Evolutionary conservation across 2,329 filamentous ascomycete species (phyloP).

Genomic region (Hymenoscyphus scutula): DNA sequence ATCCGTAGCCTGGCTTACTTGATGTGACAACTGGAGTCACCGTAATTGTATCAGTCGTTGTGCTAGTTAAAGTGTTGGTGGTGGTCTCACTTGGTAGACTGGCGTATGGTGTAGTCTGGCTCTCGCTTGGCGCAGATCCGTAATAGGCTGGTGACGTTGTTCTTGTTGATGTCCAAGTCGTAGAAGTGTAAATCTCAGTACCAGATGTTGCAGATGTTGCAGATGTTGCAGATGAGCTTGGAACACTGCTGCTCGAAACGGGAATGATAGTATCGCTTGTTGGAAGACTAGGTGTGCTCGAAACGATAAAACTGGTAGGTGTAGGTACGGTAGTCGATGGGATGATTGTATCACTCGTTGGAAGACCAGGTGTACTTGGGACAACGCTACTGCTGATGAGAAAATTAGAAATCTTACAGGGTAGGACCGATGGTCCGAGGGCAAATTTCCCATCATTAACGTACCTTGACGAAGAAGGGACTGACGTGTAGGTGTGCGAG

Average conservation of each 20-base stretch:
- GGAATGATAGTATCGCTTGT: neutral
- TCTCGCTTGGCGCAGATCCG: neutral
- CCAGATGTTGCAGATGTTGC: too few species aligned
- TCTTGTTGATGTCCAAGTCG: neutral
- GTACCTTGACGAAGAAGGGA: neutral
- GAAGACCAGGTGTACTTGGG: neutral
- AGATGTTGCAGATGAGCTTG: neutral
- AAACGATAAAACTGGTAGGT: too few species aligned
- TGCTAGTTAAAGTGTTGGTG: neutral
- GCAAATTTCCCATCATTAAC: neutral
- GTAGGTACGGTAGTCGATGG: too few species aligned
- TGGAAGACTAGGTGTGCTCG: too few species aligned
- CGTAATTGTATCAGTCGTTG: constrained; percentile 2
- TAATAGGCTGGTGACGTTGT: neutral
- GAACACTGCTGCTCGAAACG: neutral
- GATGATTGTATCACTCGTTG: too few species aligned
- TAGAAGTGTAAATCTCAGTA: neutral
- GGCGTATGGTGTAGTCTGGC: too few species aligned
- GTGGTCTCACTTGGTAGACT: neutral
- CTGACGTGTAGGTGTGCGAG: neutral
- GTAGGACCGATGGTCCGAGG: neutral
- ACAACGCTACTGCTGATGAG: neutral
- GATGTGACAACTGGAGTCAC: constrained; percentile 2
- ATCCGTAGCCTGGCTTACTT: neutral
- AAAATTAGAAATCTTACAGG: neutral